Evolutionary conservation across 1,284 basidiomycete genomes (phyloP).

Genomic region (Irpex rosettiformis): DNA sequence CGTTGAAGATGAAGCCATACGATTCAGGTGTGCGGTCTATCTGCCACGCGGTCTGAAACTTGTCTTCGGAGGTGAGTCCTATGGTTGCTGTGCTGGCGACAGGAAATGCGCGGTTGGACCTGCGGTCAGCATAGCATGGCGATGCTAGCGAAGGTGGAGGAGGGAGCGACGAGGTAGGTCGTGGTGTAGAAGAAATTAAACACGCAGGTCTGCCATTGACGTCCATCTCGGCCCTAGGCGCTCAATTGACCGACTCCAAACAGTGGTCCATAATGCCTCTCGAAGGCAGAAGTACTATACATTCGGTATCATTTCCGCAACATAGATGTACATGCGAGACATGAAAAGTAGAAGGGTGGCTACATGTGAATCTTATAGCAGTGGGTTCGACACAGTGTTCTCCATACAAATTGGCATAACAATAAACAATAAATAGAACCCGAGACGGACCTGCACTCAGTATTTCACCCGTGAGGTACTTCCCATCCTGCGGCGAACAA

Average conservation of each 20-base stretch:
- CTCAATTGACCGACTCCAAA: constrained; percentile 1
- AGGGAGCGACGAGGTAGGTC: neutral
- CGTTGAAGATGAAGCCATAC: constrained; percentile 10
- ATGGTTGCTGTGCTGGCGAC: neutral
- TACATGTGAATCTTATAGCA: neutral
- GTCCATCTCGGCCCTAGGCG: neutral
- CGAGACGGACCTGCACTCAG: neutral
- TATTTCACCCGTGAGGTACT: neutral
- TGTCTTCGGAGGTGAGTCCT: neutral
- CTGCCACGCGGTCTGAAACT: neutral
- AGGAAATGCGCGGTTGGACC: neutral
- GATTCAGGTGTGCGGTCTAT: neutral
- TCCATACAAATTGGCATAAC: neutral
- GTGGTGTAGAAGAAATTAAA: neutral
- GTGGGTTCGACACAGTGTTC: neutral
- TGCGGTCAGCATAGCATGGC: constrained; percentile 3
- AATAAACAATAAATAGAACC: neutral
- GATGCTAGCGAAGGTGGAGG: neutral
- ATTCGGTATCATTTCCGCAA: neutral
- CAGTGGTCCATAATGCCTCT: neutral
- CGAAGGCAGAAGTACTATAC: constrained; percentile 3
- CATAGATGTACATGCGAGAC: neutral
- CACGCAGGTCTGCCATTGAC: neutral
- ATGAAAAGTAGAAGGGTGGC: neutral
- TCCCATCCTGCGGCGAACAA: neutral